Base-by-base conservation (phyloP, 495 filamentous ascomycete genomes). In the Aspergillus avenaceus region DNA sequence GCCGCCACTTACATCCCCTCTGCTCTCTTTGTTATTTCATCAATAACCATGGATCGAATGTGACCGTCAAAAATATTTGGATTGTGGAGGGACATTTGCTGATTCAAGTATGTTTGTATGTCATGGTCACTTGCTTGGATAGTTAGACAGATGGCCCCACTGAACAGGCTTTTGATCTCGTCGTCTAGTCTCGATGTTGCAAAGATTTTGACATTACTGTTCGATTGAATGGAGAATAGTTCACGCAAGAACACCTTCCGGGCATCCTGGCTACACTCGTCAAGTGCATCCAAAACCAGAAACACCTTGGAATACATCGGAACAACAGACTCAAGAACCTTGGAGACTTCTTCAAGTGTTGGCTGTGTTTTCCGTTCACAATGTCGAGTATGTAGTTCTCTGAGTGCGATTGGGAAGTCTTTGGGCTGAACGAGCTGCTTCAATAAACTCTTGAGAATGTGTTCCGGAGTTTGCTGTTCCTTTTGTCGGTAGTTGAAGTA, bases 1-100 rank as follows among this genome's bases (percentile, higher is more conserved):
- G 16, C n/a, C n/a, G n/a, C n/a, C n/a, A 62, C 64, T 13, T 65
- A 76, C 75, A 75, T 75, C 31, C 75, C 74, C 40, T 69, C 53
- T 5, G 49, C 65, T 4, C 63, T 54, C 5, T 61, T 49, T 0
- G 50, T 16, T 21, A 77, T 72, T 0, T 59, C 46, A 7, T 38
- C 40, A 7, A 21, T 36, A n/a, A 66, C 37, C 38, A 59, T 56
- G 0, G 26, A 22, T 12, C 58, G 31, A 5, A 44, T 31, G 28
- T 13, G 9, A 9, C n/a, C 28, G 8, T 31, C 28, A 31, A 31
- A 31, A 13, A 31, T 9, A 31, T 31, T 8, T 31, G 3, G 28
- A 8, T 31, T 8, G 9, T 31, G 3, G 28, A 8, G 2, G 28
- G 28, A 40, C 14, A 61, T 52, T 3, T 49, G 53, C 4, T 40